phyloP scores from a whole-genome alignment of 179 eudicot genomes.

The Drosera spatulata region DNA sequence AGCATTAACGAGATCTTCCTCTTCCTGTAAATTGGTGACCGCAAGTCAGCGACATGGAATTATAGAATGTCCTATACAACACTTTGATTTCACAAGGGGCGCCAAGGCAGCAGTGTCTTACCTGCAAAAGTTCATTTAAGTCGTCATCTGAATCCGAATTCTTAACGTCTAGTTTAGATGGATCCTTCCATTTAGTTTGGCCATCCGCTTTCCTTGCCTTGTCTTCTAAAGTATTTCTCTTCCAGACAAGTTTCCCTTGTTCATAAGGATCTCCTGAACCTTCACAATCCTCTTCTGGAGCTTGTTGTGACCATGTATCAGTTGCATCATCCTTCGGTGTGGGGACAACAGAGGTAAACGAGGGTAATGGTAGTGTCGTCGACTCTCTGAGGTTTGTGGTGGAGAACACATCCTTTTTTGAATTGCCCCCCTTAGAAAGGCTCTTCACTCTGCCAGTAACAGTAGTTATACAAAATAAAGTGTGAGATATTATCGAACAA shows the following conservation, averaged over 20 bases:
- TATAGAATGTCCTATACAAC: too few species aligned
- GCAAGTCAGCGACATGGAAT: background rate
- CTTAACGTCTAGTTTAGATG: conserved; percentile 30
- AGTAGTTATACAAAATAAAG: background rate
- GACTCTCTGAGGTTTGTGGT: conserved; percentile 65
- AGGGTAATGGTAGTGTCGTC: conserved; percentile 42
- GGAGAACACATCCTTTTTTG: conserved; percentile 42
- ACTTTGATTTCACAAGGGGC: background rate
- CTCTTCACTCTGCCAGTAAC: conserved; percentile 39
- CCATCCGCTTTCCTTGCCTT: conserved; percentile 40
- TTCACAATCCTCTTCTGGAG: conserved; percentile 51
- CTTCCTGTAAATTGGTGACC: conserved; percentile 47
- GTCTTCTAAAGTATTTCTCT: conserved; percentile 47
- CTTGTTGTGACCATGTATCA: conserved; percentile 54
- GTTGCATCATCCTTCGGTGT: conserved; percentile 45
- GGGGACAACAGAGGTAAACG: conserved; percentile 27
- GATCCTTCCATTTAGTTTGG: conserved; percentile 57
- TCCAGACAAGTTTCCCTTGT: conserved; percentile 51
- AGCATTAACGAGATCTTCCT: conserved; percentile 97
- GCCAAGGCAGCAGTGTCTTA: conserved; percentile 5
- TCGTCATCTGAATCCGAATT: conserved; percentile 54
- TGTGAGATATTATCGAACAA: background rate
- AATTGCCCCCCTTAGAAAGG: conserved; percentile 45
- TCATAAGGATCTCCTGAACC: conserved; percentile 54
- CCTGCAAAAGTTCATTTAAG: conserved; percentile 77